Base-by-base conservation (phyloP, 2,329 filamentous ascomycete species). In the Zymoseptoria brevis region DNA sequence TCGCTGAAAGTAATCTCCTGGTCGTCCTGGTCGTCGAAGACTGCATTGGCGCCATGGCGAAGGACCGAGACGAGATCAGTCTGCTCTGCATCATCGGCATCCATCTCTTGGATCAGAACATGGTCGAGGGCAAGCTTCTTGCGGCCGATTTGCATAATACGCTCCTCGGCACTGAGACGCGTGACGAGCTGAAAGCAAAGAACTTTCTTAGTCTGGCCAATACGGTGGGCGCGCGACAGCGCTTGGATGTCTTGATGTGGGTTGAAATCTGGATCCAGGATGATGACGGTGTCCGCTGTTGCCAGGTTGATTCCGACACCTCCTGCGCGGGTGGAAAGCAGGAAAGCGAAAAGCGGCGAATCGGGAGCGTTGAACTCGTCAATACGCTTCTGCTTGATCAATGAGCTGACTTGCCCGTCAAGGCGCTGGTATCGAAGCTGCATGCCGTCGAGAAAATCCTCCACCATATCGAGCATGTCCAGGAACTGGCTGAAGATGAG, bases 191-290 rank as follows among this genome's bases (percentile, higher is more conserved):
- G 93, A 69, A 97, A 96, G 65, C 95, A 96, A 1, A 99, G 81
- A 0, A 99, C 94, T 68, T 95, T 96, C 66, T 94, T 91, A 74
- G 91, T 90, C 74, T 99, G 95, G 0, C 95, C 95, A 63, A 99
- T 97, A 24, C 94, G 87, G 74, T 99, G 94, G 19, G 93, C 94
- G 64, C 95, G 86, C 29, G 93, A 96, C 29, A 99, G 81, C 0
- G 94, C 94, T 73, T 99, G 94, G 49, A 99, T 88, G 69, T 99
- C 95, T 74, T 99, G 94, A 70, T 99, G 94, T 0, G 94, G 94
- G 62, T 99, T 99, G 79, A 96, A 97, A 71, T 99, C 94, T 0
- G 90, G 90, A 68, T 99, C 92, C 65, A 97, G 85, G 65, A 99
- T 96, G 64, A 99, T 96, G 62, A 99, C 95, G 0, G 94, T 99